Evolutionary conservation across 140 eudicot genomes (phyloP), one percentile per base, ranked within the genome.

Genomic region (Stevia rebaudiana): DNA sequence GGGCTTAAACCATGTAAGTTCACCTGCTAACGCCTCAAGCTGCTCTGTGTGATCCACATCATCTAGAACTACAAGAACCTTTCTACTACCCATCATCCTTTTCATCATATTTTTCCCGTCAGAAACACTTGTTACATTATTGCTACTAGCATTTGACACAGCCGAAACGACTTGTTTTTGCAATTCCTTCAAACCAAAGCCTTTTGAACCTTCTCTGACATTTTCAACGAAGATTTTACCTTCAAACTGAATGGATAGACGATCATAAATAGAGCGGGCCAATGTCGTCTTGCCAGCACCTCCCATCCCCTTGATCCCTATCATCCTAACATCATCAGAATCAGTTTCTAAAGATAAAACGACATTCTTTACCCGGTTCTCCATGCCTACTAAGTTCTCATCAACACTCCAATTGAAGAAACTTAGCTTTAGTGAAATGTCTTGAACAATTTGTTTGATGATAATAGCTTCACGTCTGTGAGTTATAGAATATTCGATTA

Each of bases 11-110:
- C 61, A 70, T n/a, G 13, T n/a, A 33, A 9, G 25, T 3, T 31
- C 49, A 18, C 48, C 59, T 0, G 61, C 75, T 70, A 70, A 58
- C 0, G 50, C 68, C n/a, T 70, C 37, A 61, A 71, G 76, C 15
- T 71, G 76, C 0, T 61, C 35, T 22, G 11, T 2, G 16, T 49
- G 11, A 49, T 71, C 69, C 22, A 61, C 76, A 24, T 71, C 76
- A 49, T 71, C 76, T 15, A 71, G 54, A 43, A 69, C 74, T 8
- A 69, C 0, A 31, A 69, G 59, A 37, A 71, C 63, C 53, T 71
- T 61, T 60, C 18, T 30, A 52, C 50, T 0, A 40, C 19, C 0
- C 77, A 72, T 41, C 41, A 30, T 42, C 7, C 11, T 63, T 43
- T 25, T 50, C 50, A 72, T 72, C 49, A 7, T 40, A 0, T 8